Conservation (phyloP, 768 basidiomycete species). For the Rhizopogon sp. region DNA sequence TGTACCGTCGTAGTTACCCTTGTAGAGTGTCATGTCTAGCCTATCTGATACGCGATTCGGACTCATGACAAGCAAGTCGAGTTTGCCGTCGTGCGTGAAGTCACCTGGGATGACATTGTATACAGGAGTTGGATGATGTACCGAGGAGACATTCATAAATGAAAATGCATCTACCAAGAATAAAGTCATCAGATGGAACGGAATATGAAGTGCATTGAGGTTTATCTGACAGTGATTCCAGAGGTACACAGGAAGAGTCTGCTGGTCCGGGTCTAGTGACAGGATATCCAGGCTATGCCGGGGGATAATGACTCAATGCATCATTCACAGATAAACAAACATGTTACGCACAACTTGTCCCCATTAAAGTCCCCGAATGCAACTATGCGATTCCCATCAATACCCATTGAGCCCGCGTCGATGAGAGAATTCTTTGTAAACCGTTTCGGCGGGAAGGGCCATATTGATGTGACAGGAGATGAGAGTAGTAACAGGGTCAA, state of each 20-base stretch:
- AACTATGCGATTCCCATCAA: conserved; percentile 70
- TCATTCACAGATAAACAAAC: not conserved
- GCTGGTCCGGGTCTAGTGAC: conserved; percentile 69
- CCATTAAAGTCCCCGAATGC: conserved; percentile 96
- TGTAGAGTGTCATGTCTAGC: conserved; percentile 68
- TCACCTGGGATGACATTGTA: conserved; percentile 90
- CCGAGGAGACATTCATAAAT: conserved; percentile 45
- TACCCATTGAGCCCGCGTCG: conserved; percentile 73
- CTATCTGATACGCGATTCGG: conserved; percentile 40
- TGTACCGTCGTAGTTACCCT: conserved; percentile 54
- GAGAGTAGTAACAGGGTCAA: conserved; percentile 13
- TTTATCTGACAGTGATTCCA: conserved; percentile 72
- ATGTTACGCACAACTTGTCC: conserved; percentile 77
- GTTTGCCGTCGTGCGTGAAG: conserved; percentile 85
- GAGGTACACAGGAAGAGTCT: conserved; percentile 66
- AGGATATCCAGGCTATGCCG: conserved; percentile 70
- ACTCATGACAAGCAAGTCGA: conserved; percentile 89
- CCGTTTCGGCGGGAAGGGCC: conserved; percentile 88
- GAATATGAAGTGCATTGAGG: not conserved
- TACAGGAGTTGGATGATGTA: conserved; percentile 54
- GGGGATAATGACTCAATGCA: not conserved
- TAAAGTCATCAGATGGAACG: conserved; percentile 1
- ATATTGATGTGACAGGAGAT: conserved; percentile 35
- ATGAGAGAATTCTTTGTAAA: conserved; percentile 81
- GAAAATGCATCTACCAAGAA: conserved; percentile 47